phyloP scores from a whole-genome alignment of 106 monocot genomes.

The Dendrobium huoshanense region DNA sequence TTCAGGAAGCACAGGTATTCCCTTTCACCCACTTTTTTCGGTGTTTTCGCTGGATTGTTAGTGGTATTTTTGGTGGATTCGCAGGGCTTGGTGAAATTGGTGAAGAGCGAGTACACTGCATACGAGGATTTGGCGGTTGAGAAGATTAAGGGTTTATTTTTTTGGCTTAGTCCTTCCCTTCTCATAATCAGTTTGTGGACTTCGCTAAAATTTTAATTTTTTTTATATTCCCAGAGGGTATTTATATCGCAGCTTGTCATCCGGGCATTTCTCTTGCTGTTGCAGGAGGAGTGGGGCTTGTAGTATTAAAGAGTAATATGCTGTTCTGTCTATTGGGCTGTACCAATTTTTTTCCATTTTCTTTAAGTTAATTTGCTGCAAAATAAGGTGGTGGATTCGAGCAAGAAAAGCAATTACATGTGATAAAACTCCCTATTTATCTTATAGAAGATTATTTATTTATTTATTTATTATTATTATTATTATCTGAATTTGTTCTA shows the following conservation, averaged over 20 bases:
- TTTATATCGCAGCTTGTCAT: slow-evolving; percentile 43
- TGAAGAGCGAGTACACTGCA: slow-evolving; percentile 23
- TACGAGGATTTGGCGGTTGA: slow-evolving; percentile 39
- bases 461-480: neutral
- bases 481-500: neutral
- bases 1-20: slow-evolving; percentile 34
- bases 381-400: neutral
- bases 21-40: neutral
- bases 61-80: neutral
- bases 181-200: neutral
- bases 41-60: slow-evolving; percentile 6
- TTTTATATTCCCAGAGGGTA: slow-evolving; percentile 41
- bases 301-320: slow-evolving; percentile 43
- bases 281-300: slow-evolving; percentile 46
- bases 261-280: slow-evolving; percentile 35
- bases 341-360: neutral
- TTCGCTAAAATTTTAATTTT: neutral
- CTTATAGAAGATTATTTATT: neutral
- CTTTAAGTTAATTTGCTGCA: neutral
- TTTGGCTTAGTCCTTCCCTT: neutral
- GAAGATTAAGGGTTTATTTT: slow-evolving; percentile 65
- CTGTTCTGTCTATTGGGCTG: neutral
- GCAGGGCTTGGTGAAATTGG: slow-evolving; percentile 26
- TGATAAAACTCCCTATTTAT: neutral
- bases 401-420: neutral